Base-by-base conservation (phyloP, 805 yeast genomes). In the Yarrowia phangngaensis region DNA sequence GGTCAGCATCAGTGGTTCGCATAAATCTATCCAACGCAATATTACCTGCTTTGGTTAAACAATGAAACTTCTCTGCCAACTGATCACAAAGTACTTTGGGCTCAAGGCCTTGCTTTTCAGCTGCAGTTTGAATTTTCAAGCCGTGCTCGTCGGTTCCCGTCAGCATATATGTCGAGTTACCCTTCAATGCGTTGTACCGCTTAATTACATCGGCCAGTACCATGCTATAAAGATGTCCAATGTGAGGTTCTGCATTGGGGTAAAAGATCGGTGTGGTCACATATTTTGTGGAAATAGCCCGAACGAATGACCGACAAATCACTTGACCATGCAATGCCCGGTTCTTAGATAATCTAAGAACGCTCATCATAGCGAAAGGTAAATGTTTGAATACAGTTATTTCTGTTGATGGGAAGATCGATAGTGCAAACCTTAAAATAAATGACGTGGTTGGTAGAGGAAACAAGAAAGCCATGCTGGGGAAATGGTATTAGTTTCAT, bases 71-170 rank as follows among this genome's bases (percentile, higher is more conserved):
- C 4, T 66, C 60, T 1, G 86, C 76, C 3, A 86, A 73, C 11
- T 65, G 65, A 60, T 90, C 95, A 16, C 88, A 94, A 57, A 89
- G 83, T 33, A 63, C 60, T 58, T 81, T 73, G 1, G 96, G 86
- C 1, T 67, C 66, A n/a, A 64, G 61, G 0, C 72, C 71, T 6
- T 70, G 72, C 51, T 69, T 70, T 22, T 68, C 70, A 0, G 96
- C 95, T 0, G 94, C 97, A n/a, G 76, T 71, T 58, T 86, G 95
- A 22, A 90, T 90, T 68, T 92, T 92, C 49, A 88, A 67, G 0
- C 98, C 98, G 63, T 92, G 98, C 64, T 92, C 98, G 63, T 92
- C 98, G 0, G 97, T 89, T 0, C 98, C 98, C 0, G 97, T 92
- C 59, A 89, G 74, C 52, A 68, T 74, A 32, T 26, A 31, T 0